Evolutionary conservation across 2,329 filamentous ascomycete genomes (phyloP).

Genomic region (Aureobasidium vineae): DNA sequence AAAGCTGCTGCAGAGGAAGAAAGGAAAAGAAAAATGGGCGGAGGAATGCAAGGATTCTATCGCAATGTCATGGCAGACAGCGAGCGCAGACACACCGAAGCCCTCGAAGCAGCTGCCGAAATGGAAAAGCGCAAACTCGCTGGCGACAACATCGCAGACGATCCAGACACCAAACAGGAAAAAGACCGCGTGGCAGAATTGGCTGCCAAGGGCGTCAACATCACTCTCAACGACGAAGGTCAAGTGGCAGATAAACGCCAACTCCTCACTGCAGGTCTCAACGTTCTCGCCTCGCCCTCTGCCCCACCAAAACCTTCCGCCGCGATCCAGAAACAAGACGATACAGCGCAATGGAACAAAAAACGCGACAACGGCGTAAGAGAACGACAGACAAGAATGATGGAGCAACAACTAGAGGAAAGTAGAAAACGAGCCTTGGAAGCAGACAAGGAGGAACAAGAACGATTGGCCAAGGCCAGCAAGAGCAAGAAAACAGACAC

Average conservation of each 20-base stretch:
- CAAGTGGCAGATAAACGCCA: slow-evolving; percentile 83
- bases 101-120: slow-evolving; percentile 62
- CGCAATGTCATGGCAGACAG: slow-evolving; percentile 68
- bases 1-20: slow-evolving; percentile 65
- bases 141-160: slow-evolving; percentile 27
- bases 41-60: slow-evolving; percentile 71
- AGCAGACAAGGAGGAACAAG: slow-evolving; percentile 64
- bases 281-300: slow-evolving; percentile 52
- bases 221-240: slow-evolving; percentile 77
- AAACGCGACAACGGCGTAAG: slow-evolving; percentile 55
- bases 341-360: slow-evolving; percentile 33
- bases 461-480: slow-evolving; percentile 60
- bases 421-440: slow-evolving; percentile 69
- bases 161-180: slow-evolving; percentile 39
- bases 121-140: slow-evolving; percentile 39
- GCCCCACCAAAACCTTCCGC: slow-evolving; percentile 21
- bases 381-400: slow-evolving; percentile 74
- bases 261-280: slow-evolving; percentile 71
- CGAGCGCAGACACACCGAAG: slow-evolving; percentile 67
- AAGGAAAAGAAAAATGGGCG: slow-evolving; percentile 63
- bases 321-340: neutral
- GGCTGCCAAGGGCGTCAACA: slow-evolving; percentile 60
- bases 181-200: slow-evolving; percentile 66
- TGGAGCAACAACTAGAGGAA: slow-evolving; percentile 73
- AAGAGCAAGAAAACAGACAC: slow-evolving; percentile 76